Evolutionary conservation across 148 eudicot genomes (phyloP), one percentile per base, ranked within the genome.

Genomic region (Silene latifolia): DNA sequence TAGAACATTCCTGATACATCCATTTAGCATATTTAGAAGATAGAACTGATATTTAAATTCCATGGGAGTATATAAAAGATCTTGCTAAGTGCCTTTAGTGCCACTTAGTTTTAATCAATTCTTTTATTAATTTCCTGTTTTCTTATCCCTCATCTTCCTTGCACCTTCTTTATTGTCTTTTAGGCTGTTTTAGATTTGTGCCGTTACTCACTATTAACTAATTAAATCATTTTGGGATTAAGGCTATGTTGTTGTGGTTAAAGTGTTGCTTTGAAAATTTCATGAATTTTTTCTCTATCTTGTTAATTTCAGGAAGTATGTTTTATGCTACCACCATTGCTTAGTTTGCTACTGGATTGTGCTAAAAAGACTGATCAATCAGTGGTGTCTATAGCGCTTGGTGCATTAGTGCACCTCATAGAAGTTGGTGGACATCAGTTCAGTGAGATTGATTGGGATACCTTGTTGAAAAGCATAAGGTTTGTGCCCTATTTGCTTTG

Each of bases 361-460:
- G 97, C 99, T 73, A 92, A 92, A 80, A 89, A 89, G 83, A 83
- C 97, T 13, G 97, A 95, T 81, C 99, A 95, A 79, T 87, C 99
- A 4, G 99, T 95, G 72, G 96, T 88, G 74, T 90, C 99, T 79
- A 84, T 95, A 67, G 93, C 99, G 65, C 82, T 95, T 82, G 99
- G 96, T 76, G 99, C 99, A 47, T 80, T 95, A 79, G 93, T 95
- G 75, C 97, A 95, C 85, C 96, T 95, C 72, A 89, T 90, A 35
- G 97, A 95, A 87, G 99, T 95, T 79, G 99, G 99, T 61, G 99
- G 99, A 77, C 99, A 90, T 86, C 99, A 95, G 77, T 95, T 95
- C 85, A 90, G 92, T 75, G 93, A 89, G 62, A 80, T 73, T 71
- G 99, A 95, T 72, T 95, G 99, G 99, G 94, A 95, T 79, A 89